Evolutionary conservation across 257 asterid species (phyloP).

Genomic region (Datura wrightii): DNA sequence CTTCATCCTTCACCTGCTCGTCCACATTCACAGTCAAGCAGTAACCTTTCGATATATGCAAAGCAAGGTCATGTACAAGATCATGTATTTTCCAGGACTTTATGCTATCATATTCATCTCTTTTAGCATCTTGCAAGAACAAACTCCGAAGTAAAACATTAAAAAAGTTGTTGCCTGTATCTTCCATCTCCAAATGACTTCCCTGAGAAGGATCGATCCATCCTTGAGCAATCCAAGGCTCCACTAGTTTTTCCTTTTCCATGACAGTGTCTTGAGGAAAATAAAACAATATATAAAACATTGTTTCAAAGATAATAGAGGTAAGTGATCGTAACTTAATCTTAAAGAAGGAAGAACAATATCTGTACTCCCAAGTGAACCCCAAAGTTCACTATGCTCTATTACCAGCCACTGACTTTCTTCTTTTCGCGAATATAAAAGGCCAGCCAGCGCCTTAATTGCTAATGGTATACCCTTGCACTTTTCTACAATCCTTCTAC

Average conservation of each 20-base stretch:
- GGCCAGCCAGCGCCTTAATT: constrained; percentile 27
- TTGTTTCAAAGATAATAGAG: background rate
- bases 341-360: background rate
- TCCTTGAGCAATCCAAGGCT: constrained; percentile 34
- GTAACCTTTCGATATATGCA: background rate
- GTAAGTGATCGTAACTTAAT: constrained; percentile 22
- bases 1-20: background rate
- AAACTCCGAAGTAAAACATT: constrained; percentile 18
- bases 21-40: constrained; percentile 25
- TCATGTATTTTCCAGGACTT: constrained; percentile 26
- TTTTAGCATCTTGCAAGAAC: constrained; percentile 15
- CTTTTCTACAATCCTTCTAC: constrained; percentile 5
- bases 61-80: constrained; percentile 29
- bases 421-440: constrained; percentile 13
- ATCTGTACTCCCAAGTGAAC: background rate
- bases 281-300: constrained; percentile 19
- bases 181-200: constrained; percentile 26
- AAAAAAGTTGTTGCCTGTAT: background rate
- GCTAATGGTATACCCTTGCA: constrained; percentile 32
- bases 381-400: constrained; percentile 3
- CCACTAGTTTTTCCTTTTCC: constrained; percentile 28
- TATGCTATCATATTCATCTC: background rate
- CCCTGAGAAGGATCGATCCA: background rate
- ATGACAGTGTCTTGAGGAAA: constrained; percentile 6
- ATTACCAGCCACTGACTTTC: constrained; percentile 23